Evolutionary conservation across 148 eudicot genomes (phyloP).

Genomic region (Bassia scoparia): DNA sequence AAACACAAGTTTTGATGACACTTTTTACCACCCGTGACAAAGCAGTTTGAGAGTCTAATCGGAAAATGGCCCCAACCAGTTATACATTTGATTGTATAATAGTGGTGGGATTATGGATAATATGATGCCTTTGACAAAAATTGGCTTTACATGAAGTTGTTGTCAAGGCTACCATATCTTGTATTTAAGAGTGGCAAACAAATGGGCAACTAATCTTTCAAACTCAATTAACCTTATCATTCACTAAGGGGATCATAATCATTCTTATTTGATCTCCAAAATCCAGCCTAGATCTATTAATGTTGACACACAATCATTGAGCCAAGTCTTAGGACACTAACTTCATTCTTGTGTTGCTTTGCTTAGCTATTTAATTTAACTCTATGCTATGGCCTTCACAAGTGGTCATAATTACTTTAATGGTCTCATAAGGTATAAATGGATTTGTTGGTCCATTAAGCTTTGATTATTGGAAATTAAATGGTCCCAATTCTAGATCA

Average conservation of each 20-base stretch:
- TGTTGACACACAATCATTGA: neutral
- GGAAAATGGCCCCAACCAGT: no score
- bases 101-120: no score
- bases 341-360: neutral
- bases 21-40: no score
- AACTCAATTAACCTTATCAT: neutral
- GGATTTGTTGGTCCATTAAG: neutral
- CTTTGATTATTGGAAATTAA: neutral
- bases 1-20: no score
- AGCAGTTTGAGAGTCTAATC: no score
- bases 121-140: no score
- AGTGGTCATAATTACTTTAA: no score
- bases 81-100: no score
- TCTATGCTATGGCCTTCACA: neutral
- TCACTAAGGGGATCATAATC: neutral
- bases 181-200: neutral
- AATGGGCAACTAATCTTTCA: conserved; percentile 1
- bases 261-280: neutral
- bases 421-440: no score
- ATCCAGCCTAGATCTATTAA: neutral
- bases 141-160: no score
- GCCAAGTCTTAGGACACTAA: neutral
- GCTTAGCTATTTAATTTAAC: neutral
- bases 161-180: no score
- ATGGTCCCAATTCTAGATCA: neutral